Base-by-base conservation (phyloP, 2,329 filamentous ascomycete species). In the Aspergillus versicolor region DNA sequence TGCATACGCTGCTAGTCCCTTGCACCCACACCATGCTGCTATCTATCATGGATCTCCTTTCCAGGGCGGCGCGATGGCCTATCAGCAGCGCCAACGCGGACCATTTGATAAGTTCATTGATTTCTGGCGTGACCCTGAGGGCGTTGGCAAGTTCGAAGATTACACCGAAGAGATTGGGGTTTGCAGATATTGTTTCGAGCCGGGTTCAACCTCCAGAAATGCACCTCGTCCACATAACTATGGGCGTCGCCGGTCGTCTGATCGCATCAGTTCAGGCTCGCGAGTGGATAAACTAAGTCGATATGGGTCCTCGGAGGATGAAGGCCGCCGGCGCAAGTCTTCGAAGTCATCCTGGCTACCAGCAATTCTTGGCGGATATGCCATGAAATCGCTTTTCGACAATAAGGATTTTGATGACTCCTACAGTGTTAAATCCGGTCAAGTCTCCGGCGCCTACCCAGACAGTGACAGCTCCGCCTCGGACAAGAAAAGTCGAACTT, bases 141-240 rank as follows among this genome's bases (percentile, higher is more conserved):
- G 84, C n/a, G 84, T 88, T 1, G 81, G 79, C 17, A 82, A 82
- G 67, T 88, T 86, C 74, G 85, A 88, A 69, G 84, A 87, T 66
- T 88, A 88, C 65, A 87, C 85, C 1, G 84, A 88, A 70, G 82
- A 83, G 58, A 87, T 87, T 63, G 85, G 85, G 21, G 82, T 88
- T 2, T 88, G 85, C 73, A 84, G 81, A 61, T 76, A 85, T 63
- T 88, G 85, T 68, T 88, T 88, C 65, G 84, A 87, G 58, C 84
- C 85, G 6, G 77, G 80, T 8, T 82, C 81, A 15, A 80, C 77
- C 3, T 79, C 82, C 3, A 68, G 73, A 58, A 80, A 87, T 67
- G 85, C 84, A 0, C 85, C 85, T 5, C 78, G 85, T 52, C 83
- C 82, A 61, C 85, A 88, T 65, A 75, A 85, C 63, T 84, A 84